Base-by-base conservation (phyloP, 2,329 filamentous ascomycete genomes). In the Berkeleyomyces rouxiae region DNA sequence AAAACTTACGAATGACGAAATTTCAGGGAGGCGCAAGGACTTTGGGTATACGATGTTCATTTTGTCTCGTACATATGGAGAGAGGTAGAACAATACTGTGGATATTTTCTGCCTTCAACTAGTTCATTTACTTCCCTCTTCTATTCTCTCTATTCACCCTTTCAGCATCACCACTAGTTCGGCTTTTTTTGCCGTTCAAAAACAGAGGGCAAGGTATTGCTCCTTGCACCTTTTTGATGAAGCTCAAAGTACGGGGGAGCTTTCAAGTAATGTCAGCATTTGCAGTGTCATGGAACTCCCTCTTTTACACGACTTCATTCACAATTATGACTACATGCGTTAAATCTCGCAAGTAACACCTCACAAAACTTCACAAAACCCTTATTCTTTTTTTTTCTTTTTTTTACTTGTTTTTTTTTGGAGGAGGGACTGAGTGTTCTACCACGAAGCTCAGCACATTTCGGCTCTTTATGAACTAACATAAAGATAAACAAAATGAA, bases 171-270 rank as follows among this genome's bases (percentile, higher is more conserved):
- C 23, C 49, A 53, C 37, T 53, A 31, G 33, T 53, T 53, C 49
- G 9, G 10, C 9, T n/a, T 53, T 53, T 10, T 59, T 46, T 37
- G 46, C 39, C 33, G 33, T 44, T 31, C 11, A 36, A 43, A 59
- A 46, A 61, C 60, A 46, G 16, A 42, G 58, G 63, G 59, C 63
- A 61, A 51, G 63, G 63, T 64, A 64, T 61, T 64, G 63, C 63
- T 64, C 63, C 51, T 64, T 64, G 63, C 51, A 64, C 63, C 58
- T 42, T 37, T 59, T 53, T 37, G 49, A 36, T 33, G 13, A 37
- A 37, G 49, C 49, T 36, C 23, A 31, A 11, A 33, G 31, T 7
- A 53, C 33, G 49, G 33, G 31, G 23, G 33, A 10, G 11, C 23
- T 23, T 23, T 23, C 23, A 23, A 23, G 23, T 23, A 23, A 23